Conservation (phyloP, 805 yeast genomes). For the Schizosaccharomyces cryophilus region DNA sequence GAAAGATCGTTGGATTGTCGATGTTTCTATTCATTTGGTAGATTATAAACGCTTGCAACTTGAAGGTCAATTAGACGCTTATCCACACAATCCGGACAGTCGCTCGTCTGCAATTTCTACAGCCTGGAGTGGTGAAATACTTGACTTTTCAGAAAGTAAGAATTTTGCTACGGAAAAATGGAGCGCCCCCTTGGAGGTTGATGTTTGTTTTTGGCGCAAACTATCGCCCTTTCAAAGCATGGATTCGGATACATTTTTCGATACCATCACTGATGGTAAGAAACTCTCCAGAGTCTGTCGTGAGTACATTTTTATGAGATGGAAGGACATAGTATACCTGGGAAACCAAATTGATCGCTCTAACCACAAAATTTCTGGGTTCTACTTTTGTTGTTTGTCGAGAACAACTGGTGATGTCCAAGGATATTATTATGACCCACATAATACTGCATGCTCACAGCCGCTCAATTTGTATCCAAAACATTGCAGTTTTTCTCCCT, state of each 20-base stretch:
- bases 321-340: neutral
- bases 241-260: neutral
- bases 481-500: neutral
- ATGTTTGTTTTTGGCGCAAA: neutral
- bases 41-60: neutral
- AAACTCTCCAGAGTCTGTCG: neutral
- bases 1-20: neutral
- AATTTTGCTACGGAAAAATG: neutral
- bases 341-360: neutral
- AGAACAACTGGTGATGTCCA: neutral
- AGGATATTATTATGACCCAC: neutral
- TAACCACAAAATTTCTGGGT: neutral
- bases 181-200: neutral
- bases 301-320: neutral
- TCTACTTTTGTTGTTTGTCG: neutral
- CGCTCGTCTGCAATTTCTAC: neutral
- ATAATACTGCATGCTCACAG: neutral
- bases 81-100: neutral
- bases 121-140: neutral
- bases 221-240: neutral
- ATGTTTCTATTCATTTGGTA: neutral
- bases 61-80: neutral
- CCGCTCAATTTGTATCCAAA: neutral
- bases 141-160: neutral
- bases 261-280: neutral